Conservation (phyloP, 2,329 filamentous ascomycete species). For the Colletotrichum chrysophilum region DNA sequence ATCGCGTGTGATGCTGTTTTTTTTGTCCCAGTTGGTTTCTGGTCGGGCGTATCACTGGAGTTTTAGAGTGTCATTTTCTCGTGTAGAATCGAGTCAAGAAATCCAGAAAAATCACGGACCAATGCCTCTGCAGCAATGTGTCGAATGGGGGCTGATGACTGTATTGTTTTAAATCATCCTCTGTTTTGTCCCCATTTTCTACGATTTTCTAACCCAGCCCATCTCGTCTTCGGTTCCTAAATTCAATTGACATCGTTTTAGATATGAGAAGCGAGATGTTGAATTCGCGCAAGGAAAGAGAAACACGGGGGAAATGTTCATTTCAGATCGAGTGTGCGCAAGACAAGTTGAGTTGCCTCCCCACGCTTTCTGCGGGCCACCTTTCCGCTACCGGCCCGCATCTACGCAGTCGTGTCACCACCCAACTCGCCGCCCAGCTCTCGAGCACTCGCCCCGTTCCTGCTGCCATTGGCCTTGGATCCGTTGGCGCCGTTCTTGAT, state of each 20-base stretch:
- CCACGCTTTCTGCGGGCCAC: neutral
- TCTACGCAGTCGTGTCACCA: conserved; percentile 53
- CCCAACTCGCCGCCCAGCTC: conserved; percentile 67
- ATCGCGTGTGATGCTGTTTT: neutral
- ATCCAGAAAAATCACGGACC: neutral
- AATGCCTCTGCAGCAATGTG: neutral
- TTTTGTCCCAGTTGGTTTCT: neutral
- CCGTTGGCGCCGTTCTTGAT: conserved; percentile 11
- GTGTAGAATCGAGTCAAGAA: neutral
- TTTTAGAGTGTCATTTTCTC: conserved; percentile 8
- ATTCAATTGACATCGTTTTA: neutral
- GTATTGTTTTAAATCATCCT: neutral
- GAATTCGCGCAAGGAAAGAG: conserved; percentile 21
- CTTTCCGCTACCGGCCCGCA: neutral
- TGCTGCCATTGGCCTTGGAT: conserved; percentile 20
- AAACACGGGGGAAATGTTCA: neutral
- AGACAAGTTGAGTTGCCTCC: conserved; percentile 17
- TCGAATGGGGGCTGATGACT: neutral
- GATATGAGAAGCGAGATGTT: conserved; percentile 15
- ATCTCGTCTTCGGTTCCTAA: neutral
- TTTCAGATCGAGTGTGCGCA: neutral
- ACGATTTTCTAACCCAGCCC: neutral
- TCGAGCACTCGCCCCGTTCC: conserved; percentile 28
- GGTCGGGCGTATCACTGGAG: neutral
- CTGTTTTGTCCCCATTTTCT: neutral